Evolutionary conservation across 192 early-diverging fungal species (phyloP), one percentile per base, ranked within the genome.

Genomic region (Linnemannia elongata): DNA sequence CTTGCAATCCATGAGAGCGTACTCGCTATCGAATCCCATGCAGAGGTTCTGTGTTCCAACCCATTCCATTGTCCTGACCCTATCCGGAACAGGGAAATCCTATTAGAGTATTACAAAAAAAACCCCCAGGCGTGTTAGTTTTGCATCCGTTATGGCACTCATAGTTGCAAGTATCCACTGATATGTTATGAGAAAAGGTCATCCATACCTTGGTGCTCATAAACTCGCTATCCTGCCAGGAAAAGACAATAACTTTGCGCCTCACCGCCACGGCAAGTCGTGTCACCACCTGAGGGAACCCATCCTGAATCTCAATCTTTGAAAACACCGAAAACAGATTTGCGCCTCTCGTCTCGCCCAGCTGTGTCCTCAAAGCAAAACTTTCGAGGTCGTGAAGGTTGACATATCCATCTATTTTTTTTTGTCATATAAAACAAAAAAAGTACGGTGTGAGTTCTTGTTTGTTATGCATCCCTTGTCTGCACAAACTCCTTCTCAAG

Each of bases 41-140:
- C 93, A 94, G n/a, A 98, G 88, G 75, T 93, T 92, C 33, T 91
- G 92, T 0, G 91, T 88, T 3, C 94, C 92, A 24, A 96, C 90
- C 95, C 96, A 99, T 49, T 92, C 90, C 91, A 99, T 92, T 18
- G 95, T 90, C 49, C 90, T 88, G 39, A 97, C 91, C 30, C 91
- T 91, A 68, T 99, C 96, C 0, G 95, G 89, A 17, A 95, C 88
- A 39, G 90, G 72, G 74, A 94, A 89, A 82, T 96, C 96, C 93
- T 96, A 86, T n/a, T 75, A 42, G 4, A 33, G 15, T 8, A 57
- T 27, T 1, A 57, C 9, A 57, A 35, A 44, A 45, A 22, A 39
- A n/a, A n/a, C n/a, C n/a, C n/a, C 22, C 8, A 60, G 0, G 4
- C 0, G 3, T 8, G 30, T 66, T 15, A 66, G 33, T 66, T 30